Evolutionary conservation across 2,329 filamentous ascomycete species (phyloP), one percentile per base, ranked within the genome.

Genomic region (Microsporum audouinii): DNA sequence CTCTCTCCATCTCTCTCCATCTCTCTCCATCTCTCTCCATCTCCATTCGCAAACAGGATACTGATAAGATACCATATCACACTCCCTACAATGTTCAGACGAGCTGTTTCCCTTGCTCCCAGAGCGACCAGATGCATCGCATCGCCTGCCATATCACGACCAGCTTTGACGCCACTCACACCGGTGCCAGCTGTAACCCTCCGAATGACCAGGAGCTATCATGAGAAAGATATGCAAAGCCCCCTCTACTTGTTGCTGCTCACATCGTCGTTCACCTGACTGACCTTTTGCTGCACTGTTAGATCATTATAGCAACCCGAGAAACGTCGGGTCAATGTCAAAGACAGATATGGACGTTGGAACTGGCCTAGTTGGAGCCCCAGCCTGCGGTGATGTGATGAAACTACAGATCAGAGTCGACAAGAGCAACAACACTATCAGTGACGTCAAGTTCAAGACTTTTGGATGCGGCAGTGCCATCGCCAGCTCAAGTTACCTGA

Each of bases 401-500:
- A 94, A 94, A 76, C 82, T 95, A 38, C 89, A 95, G 79, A 95
- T 95, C 76, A 87, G 89, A 62, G 91, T 96, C 69, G 91, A 96
- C 77, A 88, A 89, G 66, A 82, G 87, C 68, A 89, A 85, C 70
- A 89, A 94, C 74, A 92, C 86, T 68, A 96, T 96, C 73, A 86
- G 86, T 69, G 92, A 96, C 69, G 91, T 95, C 73, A 94, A 95
- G 78, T 96, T 96, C 84, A 96, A 96, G 85, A 96, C 91, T 0
- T 96, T 96, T 72, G 91, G 91, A 58, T 96, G 91, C 74, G 91
- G 91, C 60, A 91, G 87, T 34, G 94, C 94, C 66, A 99, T 99
- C 76, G 94, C 94, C 49, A 92, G 88, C 65, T 95, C 88, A 63
- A 94, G 88, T 71, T 99, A 99, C 74, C 78, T 99, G 69, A 99